Base-by-base conservation (phyloP, 2,329 filamentous ascomycete species). In the Pseudodiploospora longispora region DNA sequence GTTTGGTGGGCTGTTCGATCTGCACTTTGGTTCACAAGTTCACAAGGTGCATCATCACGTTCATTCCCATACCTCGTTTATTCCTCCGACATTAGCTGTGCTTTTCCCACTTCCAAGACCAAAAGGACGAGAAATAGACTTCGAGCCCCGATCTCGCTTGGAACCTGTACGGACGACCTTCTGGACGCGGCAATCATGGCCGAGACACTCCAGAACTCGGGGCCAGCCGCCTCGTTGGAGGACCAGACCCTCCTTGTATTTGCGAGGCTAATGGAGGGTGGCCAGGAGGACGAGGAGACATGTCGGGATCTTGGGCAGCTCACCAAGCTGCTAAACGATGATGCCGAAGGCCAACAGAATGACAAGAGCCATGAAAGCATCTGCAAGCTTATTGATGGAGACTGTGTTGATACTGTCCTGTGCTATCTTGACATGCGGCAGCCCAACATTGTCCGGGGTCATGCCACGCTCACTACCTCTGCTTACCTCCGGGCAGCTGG, bases 211-310 rank as follows among this genome's bases (percentile, higher is more conserved):
- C 59, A 59, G 52, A 49, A 48, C 40, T 54, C 59, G 33, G 53
- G 51, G 32, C 56, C 59, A 36, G 55, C 60, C 33, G 59, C 58
- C 33, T 64, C 63, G 55, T 40, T 77, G 66, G 66, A 76, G 54
- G 82, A 87, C 57, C 71, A 83, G 57, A 83, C 85, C 44, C 78
- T 84, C 57, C 78, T 95, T 46, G 82, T 91, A 53, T 80, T 96
- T 52, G 90, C 90, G 27, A 85, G 86, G 57, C 71, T 96, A 54
- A 94, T 96, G 82, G 87, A 94, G 61, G 88, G 87, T 37, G 89
- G 88, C 42, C 80, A 90, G 55, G 87, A 95, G 55, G 87, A 87
- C 58, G 78, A 81, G 45, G 82, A 86, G 52, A 84, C 78, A 9
- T 82, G 76, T 54, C 65, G 65, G 48, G 74, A 80, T 48, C 67